These are phyloP conservation scores for Berberis thunbergii DNA, from an alignment of 164 flowering plant genomes.

Conservation along the genomic window DNA sequence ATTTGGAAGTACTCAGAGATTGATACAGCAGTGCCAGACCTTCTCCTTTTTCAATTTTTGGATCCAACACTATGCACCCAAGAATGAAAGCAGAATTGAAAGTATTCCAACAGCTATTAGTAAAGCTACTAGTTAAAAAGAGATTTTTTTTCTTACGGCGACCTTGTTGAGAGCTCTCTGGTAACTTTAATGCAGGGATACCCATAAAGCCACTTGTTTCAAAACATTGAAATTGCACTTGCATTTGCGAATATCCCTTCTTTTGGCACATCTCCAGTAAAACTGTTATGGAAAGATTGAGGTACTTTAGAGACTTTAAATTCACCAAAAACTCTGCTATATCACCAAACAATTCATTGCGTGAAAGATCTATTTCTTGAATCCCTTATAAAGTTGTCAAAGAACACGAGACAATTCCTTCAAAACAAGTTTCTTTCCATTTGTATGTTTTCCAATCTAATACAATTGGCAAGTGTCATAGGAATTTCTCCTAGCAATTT, in stretches of 20 bases:
- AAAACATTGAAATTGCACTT: constrained; percentile 6
- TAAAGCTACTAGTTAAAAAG: neutral
- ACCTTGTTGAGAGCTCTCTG: neutral
- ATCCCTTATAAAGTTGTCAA: constrained; percentile 1
- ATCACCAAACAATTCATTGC: neutral
- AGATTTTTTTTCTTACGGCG: neutral
- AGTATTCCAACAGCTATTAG: neutral
- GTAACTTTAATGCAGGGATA: neutral
- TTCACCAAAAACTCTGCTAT: constrained; percentile 1
- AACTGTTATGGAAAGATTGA: constrained; percentile 7
- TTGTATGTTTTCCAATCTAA: neutral
- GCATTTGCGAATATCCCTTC: constrained; percentile 5
- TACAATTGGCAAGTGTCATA: neutral
- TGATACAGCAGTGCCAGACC: neutral
- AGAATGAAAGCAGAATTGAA: neutral
- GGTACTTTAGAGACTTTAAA: neutral
- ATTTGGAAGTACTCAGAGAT: no score
- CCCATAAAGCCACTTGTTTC: constrained; percentile 11
- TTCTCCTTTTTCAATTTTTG: neutral
- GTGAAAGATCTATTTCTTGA: constrained; percentile 4
- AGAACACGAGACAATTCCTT: neutral
- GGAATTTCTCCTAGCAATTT: constrained; percentile 2
- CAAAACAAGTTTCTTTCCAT: constrained; percentile 2
- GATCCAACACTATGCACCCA: neutral
- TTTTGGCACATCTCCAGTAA: constrained; percentile 7